Evolutionary conservation across 2,329 filamentous ascomycete species (phyloP).

Genomic region (Hirsutella thompsonii): DNA sequence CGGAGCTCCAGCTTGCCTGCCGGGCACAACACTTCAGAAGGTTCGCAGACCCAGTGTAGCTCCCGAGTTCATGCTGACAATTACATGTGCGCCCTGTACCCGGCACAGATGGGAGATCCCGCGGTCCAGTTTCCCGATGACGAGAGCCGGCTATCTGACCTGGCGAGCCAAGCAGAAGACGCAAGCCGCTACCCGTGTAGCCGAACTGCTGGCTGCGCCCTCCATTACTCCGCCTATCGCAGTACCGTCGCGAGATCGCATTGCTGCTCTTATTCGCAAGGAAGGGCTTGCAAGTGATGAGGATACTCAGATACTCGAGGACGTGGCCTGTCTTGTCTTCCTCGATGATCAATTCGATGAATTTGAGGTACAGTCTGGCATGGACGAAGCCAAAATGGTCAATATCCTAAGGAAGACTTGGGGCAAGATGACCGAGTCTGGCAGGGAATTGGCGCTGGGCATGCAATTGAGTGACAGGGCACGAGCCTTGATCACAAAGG

Average conservation of each 20-base stretch:
- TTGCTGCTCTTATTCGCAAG: conserved; percentile 66
- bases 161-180: conserved; percentile 67
- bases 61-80: not conserved
- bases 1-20: conserved; percentile 59
- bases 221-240: conserved; percentile 23
- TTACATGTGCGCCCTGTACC: not conserved
- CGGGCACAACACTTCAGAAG: conserved; percentile 75
- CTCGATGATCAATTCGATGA: conserved; percentile 76
- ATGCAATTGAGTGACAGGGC: conserved; percentile 53
- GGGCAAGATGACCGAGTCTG: conserved; percentile 58
- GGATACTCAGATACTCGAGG: conserved; percentile 67
- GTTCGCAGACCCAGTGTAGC: conserved; percentile 11
- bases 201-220: conserved; percentile 35
- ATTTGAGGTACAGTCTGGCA: conserved; percentile 53
- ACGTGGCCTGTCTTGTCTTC: conserved; percentile 79
- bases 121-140: conserved; percentile 59
- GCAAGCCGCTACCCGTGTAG: conserved; percentile 41
- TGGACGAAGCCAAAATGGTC: conserved; percentile 67
- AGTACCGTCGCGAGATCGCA: conserved; percentile 41
- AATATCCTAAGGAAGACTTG: conserved; percentile 60
- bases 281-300: conserved; percentile 48
- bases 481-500: conserved; percentile 48
- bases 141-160: conserved; percentile 61
- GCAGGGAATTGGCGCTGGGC: conserved; percentile 49
- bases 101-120: conserved; percentile 65